Base-by-base conservation (phyloP, 2,329 filamentous ascomycete species). In the Aspergillus proliferans region DNA sequence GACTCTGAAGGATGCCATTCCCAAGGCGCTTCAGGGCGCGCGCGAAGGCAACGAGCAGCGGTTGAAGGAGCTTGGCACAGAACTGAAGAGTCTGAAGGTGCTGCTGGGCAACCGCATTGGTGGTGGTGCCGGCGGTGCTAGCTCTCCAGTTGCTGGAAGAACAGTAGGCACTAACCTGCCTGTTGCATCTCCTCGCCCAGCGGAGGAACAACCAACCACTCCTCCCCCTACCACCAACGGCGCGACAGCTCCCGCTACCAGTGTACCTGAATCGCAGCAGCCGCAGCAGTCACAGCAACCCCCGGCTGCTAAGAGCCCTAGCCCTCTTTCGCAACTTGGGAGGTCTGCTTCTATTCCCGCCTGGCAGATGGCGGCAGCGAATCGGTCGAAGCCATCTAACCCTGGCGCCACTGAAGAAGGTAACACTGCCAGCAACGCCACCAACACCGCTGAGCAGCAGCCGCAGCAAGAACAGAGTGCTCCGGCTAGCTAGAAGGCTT, bases 31-130 rank as follows among this genome's bases (percentile, higher is more conserved):
- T 61, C 84, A 93, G 55, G 86, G 86, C 47, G 89, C 96, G 64
- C 92, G 92, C 71, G 87, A 92, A 53, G 78, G 83, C 47, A 88
- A 87, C 22, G 91, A 97, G 64, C 80, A 76, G 56, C 80, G 90
- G 44, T 74, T 98, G 50, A 86, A 84, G 68, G 93, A 97, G 60
- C 81, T 98, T 57, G 87, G 88, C 57, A 81, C 78, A 6, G 93
- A 98, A 71, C 77, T 98, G 60, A 89, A 87, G 75, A 96, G 91
- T 66, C 75, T 98, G 61, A 97, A 96, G 79, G 87, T 88, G 2
- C 76, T 98, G 47, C 82, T 98, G 45, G 77, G 77, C 30, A 86
- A 84, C 66, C 73, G 83, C 40, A 76, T 85, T 41, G 72, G 74
- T 53, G 66, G 61, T 49, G 56, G 61, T 48, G 58, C 63, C 33